Base-by-base conservation (phyloP, 495 filamentous ascomycete species). In the Hamigera avellanea region DNA sequence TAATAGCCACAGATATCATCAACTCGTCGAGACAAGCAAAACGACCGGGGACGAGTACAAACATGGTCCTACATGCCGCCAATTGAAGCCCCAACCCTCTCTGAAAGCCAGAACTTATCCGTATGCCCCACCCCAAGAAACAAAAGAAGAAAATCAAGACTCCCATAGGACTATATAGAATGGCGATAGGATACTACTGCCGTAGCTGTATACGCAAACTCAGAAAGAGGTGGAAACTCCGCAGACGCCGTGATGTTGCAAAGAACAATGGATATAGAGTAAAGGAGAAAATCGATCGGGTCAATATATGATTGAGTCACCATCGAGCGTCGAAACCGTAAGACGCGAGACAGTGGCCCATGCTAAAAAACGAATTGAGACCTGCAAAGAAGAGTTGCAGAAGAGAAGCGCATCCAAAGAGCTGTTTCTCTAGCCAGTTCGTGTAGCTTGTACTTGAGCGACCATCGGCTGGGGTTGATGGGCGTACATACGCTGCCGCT, bases 401-500 rank as follows among this genome's bases (percentile, higher is more conserved):
- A n/a, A n/a, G n/a, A n/a, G 16, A 36, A 13, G 3, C 10, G 14
- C 23, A 19, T 27, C 3, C n/a, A 15, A 27, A 17, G 19, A 14
- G 9, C 10, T 17, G 8, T 19, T 9, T 17, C 5, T 44, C 53
- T 53, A 64, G 25, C 49, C 53, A 29, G 60, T 56, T 17, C 58
- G 53, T 16, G 59, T 50, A 15, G 59, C 56, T 46, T 59, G 63
- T 32, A 67, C 60, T 10, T 57, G 39, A 30, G 45, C 52, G 28
- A 45, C 58, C 61, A 75, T 67, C 39, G 58, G 56, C 18, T 61
- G 65, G 17, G 59, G 59, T 9, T 54, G 56, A 32, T 69, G 70
- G 6, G 67, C 50, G 46, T 79, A 82, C 61, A 82, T 70, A 37
- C 77, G 72, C 51, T 77, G 78, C 43, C 79, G 62, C 48, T 80